Base-by-base conservation (phyloP, 441 rosid genomes). In the Gossypium trilobum region DNA sequence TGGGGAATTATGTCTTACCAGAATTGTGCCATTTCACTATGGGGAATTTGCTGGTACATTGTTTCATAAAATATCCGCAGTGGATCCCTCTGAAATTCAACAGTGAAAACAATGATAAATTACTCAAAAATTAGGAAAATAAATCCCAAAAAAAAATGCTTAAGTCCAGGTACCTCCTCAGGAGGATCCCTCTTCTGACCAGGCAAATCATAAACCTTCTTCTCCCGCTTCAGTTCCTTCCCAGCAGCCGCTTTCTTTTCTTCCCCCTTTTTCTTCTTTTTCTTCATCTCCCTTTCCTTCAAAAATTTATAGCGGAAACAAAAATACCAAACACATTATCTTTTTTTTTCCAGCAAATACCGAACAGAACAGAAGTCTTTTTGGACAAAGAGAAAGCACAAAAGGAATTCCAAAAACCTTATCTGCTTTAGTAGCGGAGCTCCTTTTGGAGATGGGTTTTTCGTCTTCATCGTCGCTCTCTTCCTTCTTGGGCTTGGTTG, bases 111-210 rank as follows among this genome's bases (percentile, higher is more conserved):
- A 75, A 67, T 44, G 6, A 60, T n/a, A 59, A 56, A 55, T 68
- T 23, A 75, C 50, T 67, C 52, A 68, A 65, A n/a, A 25, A 25
- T 1, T 9, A 50, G 19, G 50, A 48, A 58, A n/a, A 44, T 27
- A 8, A 13, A 13, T 0, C 42, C 42, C 42, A 14, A 17, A 5
- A 11, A 59, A 51, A 10, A 29, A 11, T 54, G 17, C 16, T 50
- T 50, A 61, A 56, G 14, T 6, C 13, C 27, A 44, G 1, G 10
- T 78, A 91, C 99, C 89, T 89, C 93, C 65, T 85, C 89, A 4
- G 97, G 97, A 62, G 85, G 85, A 65, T 88, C 92, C 36, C 91
- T 85, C 88, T 86, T 92, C 83, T 91, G 99, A 73, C 97, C 97
- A 60, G 97, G 96, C 78, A 95, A 82, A 79, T 84, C 87, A 76